Evolutionary conservation across 2,329 filamentous ascomycete species (phyloP).

Genomic region (Cladosporium sphaerospermum): DNA sequence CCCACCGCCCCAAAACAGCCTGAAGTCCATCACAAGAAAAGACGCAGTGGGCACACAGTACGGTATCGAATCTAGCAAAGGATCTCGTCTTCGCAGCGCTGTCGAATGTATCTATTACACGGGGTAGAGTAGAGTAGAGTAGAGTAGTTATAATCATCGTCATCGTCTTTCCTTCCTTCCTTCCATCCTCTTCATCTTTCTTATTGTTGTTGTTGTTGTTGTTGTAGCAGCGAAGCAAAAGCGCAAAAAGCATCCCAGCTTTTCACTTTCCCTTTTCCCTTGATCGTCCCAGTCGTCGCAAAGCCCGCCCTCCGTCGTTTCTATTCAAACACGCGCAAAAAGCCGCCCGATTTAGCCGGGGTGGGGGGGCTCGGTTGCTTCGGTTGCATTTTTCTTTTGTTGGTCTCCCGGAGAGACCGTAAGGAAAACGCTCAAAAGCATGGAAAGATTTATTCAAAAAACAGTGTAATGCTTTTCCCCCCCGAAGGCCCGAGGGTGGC

Average conservation of each 20-base stretch:
- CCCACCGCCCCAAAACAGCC: no score
- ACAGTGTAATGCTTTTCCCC: not conserved
- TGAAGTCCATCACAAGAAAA: no score
- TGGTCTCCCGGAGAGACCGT: not conserved
- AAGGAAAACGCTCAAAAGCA: not conserved
- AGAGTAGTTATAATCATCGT: not conserved
- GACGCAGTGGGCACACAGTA: no score
- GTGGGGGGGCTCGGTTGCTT: no score
- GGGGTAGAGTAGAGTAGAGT: not conserved
- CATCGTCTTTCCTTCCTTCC: not conserved
- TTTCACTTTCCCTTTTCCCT: no score
- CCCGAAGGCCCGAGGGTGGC: not conserved
- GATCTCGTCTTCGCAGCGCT: no score
- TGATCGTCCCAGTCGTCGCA: not conserved
- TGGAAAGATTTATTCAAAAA: not conserved
- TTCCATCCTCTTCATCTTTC: not conserved
- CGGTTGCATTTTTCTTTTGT: not conserved
- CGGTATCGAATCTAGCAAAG: no score
- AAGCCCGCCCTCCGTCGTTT: not conserved
- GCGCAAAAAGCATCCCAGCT: not conserved
- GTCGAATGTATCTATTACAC: no score
- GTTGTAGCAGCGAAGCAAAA: slow-evolving; percentile 1
- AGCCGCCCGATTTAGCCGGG: no score
- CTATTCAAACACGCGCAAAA: not conserved
- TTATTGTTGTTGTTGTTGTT: no score